Conservation (phyloP, 176 grass and related monocot genomes). For the Aegilops bicornis region DNA sequence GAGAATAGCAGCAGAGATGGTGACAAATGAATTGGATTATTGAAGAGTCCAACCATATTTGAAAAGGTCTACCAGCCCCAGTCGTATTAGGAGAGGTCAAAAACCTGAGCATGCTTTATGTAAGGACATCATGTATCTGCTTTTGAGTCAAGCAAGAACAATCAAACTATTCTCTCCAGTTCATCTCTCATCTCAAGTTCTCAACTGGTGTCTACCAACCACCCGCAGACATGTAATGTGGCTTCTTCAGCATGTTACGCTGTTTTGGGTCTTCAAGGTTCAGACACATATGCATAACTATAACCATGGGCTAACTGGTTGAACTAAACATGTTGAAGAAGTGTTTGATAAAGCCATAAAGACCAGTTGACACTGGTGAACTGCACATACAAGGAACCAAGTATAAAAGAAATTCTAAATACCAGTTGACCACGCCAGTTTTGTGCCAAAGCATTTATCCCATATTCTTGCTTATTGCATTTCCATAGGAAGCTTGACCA, state of each 20-base stretch:
- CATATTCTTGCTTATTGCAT: not conserved
- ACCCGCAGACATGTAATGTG: not conserved
- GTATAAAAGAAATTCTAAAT: not conserved
- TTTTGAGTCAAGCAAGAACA: not conserved
- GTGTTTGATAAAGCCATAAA: not conserved
- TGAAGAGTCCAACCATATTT: constrained; percentile 1
- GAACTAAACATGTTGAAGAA: not conserved
- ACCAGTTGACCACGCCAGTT: not conserved
- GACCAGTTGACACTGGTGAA: not conserved
- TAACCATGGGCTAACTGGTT: not conserved
- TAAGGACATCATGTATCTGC: not conserved
- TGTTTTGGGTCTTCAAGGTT: not conserved
- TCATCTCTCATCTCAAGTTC: not conserved
- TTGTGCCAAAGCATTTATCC: not conserved
- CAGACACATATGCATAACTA: not conserved
- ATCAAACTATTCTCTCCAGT: not conserved
- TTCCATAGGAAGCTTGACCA: not conserved
- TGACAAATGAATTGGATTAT: not conserved
- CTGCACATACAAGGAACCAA: not conserved
- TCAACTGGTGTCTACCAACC: not conserved
- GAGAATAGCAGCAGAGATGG: not conserved
- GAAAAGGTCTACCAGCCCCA: not conserved
- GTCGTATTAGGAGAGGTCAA: not conserved
- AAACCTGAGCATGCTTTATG: not conserved
- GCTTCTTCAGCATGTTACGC: not conserved